These are phyloP conservation scores for Parascedosporium putredinis DNA, from an alignment of 2,329 filamentous ascomycete species.

Conservation along the genomic window DNA sequence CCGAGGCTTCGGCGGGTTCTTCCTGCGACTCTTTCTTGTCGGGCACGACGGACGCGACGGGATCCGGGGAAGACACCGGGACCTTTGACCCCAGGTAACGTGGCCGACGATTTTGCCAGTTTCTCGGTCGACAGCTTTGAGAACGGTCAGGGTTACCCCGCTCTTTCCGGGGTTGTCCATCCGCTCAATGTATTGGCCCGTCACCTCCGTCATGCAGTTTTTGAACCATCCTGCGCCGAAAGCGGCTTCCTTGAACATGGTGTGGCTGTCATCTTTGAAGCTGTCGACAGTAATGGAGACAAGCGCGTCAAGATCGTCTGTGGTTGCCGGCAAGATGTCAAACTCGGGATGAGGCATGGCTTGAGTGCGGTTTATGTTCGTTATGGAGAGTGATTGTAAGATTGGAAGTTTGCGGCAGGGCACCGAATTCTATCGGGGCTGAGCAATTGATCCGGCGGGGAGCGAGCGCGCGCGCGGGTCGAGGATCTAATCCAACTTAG, in stretches of 20 bases:
- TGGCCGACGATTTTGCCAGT: constrained; percentile 20
- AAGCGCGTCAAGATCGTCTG: background rate
- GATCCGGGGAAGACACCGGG: no score
- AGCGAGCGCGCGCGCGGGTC: no score
- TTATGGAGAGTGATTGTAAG: no score
- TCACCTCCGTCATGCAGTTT: background rate
- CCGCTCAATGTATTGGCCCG: background rate
- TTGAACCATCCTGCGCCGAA: background rate
- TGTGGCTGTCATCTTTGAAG: background rate
- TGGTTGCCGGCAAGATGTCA: background rate
- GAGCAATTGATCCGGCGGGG: no score
- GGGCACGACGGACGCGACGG: no score
- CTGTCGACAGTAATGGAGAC: background rate
- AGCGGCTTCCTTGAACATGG: background rate
- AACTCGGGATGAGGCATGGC: background rate
- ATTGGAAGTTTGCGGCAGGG: no score
- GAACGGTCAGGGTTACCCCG: constrained; percentile 9
- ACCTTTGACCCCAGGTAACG: constrained; percentile 20
- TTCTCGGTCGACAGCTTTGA: constrained; percentile 22
- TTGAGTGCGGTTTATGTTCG: no score
- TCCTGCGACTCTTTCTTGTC: no score
- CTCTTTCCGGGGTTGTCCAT: background rate
- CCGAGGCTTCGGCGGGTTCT: background rate
- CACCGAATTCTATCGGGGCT: no score
- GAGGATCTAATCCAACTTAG: no score